Conservation (phyloP, 2,329 filamentous ascomycete species). For the Fusarium oxysporum region DNA sequence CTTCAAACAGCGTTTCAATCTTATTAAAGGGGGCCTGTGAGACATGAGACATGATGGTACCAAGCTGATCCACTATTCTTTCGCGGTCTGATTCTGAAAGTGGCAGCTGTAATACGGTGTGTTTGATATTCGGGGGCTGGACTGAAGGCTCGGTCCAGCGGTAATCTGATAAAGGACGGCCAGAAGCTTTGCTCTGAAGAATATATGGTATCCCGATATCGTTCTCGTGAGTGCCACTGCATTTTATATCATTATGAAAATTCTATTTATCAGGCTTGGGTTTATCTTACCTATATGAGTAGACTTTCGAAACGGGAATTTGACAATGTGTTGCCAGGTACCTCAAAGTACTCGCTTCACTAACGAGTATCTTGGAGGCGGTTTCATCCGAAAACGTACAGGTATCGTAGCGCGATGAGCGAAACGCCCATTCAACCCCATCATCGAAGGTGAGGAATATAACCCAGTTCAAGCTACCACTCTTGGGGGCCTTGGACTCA, state of each 20-base stretch:
- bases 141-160: constrained; percentile 18
- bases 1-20: neutral
- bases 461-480: constrained; percentile 37
- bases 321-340: constrained; percentile 25
- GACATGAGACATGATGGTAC: rapidly evolving
- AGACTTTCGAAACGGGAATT: constrained; percentile 38
- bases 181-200: constrained; percentile 40
- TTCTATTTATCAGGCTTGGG: too few relatives aligned
- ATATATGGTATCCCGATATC: constrained; percentile 41
- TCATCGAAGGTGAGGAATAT: constrained; percentile 40
- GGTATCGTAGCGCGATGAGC: constrained; percentile 20
- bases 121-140: neutral
- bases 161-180: constrained; percentile 33
- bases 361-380: constrained; percentile 32
- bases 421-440: constrained; percentile 37
- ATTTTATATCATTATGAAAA: neutral
- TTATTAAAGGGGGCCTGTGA: neutral
- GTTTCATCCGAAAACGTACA: constrained; percentile 18
- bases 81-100: rapidly evolving
- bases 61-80: neutral
- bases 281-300: neutral
- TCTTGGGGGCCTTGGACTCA: constrained; percentile 14
- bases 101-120: neutral
- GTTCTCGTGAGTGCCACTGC: constrained; percentile 29
- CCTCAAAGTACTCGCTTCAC: constrained; percentile 38